Base-by-base conservation (phyloP, 2,329 filamentous ascomycete genomes). In the Phaeosphaeriaceae sp. region DNA sequence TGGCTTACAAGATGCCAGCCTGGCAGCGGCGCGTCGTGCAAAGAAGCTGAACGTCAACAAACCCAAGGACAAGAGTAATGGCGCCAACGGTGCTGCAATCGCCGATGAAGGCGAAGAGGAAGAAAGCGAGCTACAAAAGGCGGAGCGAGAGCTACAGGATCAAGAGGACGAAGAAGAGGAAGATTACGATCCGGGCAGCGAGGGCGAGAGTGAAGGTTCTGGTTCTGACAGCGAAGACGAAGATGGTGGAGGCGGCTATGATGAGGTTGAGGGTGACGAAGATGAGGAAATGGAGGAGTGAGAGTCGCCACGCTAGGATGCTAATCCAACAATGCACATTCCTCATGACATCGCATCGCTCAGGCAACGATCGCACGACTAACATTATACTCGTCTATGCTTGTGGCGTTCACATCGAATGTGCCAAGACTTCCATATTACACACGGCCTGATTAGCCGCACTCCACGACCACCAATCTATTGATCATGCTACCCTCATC, bases 1-100 rank as follows among this genome's bases (percentile, higher is more conserved):
- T 67, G 80, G 82, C 6, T 76, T 89, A 31, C 86, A 89, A 54
- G 87, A 89, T 68, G 85, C 86, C 2, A 88, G 85, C 68, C 80
- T 89, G 75, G 87, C 87, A 1, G 86, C 85, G 24, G 80, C 82
- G 31, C 76, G 87, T 40, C 79, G 85, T 24, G 87, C 87, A 6
- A 88, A 88, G 78, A 84, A 81, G 60, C 81, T 86, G 51, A 87
- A 88, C 65, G 79, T 80, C 41, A 84, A 84, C 54, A 76, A 74
- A 9, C 58, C 66, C 9, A 69, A 71, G 19, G 67, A 61, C 17
- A 73, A 70, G 40, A 70, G 72, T 17, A 72, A 60, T 42, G 60
- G 54, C 3, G 46, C 19, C n/a, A 72, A 60, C 42, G 60, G 54
- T 2, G 46, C 10, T 25, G 51, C 60, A 10, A 50, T 44, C 1